Base-by-base conservation (phyloP, 2,329 filamentous ascomycete species). In the Trichothecium roseum region DNA sequence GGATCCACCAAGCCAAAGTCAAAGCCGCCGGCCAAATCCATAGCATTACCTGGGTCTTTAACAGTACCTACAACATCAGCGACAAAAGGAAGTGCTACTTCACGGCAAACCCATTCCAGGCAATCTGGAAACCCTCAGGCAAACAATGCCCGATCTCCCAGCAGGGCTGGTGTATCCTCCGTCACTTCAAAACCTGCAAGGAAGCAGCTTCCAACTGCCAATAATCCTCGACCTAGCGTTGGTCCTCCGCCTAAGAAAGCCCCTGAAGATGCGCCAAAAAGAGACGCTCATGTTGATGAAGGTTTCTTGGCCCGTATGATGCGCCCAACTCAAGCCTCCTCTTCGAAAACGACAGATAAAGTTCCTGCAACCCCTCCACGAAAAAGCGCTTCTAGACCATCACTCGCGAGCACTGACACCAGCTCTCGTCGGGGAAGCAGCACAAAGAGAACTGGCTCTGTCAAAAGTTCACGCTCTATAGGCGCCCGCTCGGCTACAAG, bases 261-360 rank as follows among this genome's bases (percentile, higher is more conserved):
- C 8, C 60, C 69, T 40, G 53, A 65, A 54, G 64, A 68, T 30
- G 42, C 16, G 14, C 20, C 66, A 6, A 69, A 68, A 45, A 64
- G 66, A 40, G 63, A 70, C 18, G 66, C 64, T 32, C 69, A 71
- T 14, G 65, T 81, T 2, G 79, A 84, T 43, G 78, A 84, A 44
- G 59, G 75, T 12, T 88, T 88, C 57, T 60, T 88, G 18, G 81
- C 81, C n/a, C 74, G 83, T 35, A 86, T 88, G 82, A 87, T 81
- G 75, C 68, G 82, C 28, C 83, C 83, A 3, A 88, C 83, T 0
- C 72, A 80, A 30, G 66, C 74, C 31, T 84, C 78, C 5, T 69
- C 78, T 8, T 78, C 68, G 42, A 86, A 84, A 59, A 70, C 72
- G 0, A 63, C 72, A 3, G 80, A 84, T 5, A 85, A 83, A 58